These are phyloP conservation scores for Scheffersomyces stipitis DNA, from an alignment of 805 yeast species.

Conservation along the genomic window DNA sequence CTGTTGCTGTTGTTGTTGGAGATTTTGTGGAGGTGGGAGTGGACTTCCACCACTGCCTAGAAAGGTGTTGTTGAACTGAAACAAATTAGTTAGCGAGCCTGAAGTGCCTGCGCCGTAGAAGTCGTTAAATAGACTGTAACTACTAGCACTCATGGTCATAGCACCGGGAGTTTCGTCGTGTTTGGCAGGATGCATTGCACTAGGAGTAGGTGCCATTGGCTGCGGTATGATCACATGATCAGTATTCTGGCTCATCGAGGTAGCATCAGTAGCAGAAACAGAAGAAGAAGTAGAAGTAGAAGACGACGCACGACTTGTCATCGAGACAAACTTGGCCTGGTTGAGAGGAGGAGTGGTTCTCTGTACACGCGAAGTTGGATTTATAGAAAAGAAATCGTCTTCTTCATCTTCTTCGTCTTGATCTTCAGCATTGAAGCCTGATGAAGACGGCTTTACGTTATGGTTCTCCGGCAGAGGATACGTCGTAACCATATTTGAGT, in stretches of 20 bases:
- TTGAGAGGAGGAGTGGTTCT: neutral
- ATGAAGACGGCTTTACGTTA: no score
- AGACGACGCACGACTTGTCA: neutral
- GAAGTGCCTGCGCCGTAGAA: constrained; percentile 5
- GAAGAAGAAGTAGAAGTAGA: neutral
- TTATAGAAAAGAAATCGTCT: constrained; percentile 2
- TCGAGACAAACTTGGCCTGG: neutral
- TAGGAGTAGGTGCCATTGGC: neutral
- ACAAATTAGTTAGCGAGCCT: constrained; percentile 20
- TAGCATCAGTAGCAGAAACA: neutral
- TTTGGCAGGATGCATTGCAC: neutral
- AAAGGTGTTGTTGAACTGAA: constrained; percentile 15
- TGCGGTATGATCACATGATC: neutral
- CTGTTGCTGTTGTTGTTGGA: no score
- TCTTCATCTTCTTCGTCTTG: neutral
- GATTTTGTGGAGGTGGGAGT: no score
- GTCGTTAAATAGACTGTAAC: constrained; percentile 30
- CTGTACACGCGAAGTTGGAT: constrained; percentile 3
- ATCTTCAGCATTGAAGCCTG: neutral
- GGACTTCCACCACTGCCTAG: neutral
- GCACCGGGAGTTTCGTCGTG: neutral
- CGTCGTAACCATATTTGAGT: neutral
- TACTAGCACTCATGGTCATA: constrained; percentile 23
- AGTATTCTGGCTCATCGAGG: no score
- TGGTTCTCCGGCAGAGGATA: constrained; percentile 2